A percentile compares a stretch with the other conserved stretches of the same genome.
These are phyloP conservation scores for Sporothrix variecibatus DNA, from an alignment of 2,329 filamentous ascomycete genomes.

Conservation along the genomic window DNA sequence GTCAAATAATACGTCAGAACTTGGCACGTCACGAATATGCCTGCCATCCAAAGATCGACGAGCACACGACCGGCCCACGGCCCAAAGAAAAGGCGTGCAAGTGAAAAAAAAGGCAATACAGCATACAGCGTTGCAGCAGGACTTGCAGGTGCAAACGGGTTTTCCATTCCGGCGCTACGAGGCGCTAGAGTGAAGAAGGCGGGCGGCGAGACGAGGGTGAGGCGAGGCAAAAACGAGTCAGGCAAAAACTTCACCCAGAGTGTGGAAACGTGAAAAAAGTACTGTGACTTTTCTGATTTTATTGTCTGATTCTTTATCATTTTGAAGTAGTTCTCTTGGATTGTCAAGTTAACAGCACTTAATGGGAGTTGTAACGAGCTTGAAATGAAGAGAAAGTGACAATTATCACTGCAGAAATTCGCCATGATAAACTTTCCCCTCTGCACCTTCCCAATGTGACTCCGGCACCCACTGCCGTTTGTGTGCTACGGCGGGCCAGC, in stretches of 20 bases:
- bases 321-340: too few species aligned
- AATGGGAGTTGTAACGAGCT: not conserved
- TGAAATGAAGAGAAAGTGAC: not conserved
- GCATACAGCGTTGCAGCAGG: slow-evolving; percentile 7
- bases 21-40: not conserved
- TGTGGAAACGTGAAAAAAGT: not conserved
- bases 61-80: slow-evolving; percentile 10
- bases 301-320: not conserved
- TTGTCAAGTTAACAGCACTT: not conserved
- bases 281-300: not conserved
- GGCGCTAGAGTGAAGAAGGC: not conserved
- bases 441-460: slow-evolving; percentile 18
- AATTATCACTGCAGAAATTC: not conserved
- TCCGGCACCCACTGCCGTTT: slow-evolving; percentile 12
- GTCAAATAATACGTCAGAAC: not conserved
- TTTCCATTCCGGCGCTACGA: slow-evolving; percentile 12
- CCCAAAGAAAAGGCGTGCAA: not conserved
- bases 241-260: not conserved
- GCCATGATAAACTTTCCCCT: not conserved
- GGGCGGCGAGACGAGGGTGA: slow-evolving; percentile 3
- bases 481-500: not conserved
- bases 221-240: not conserved
- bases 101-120: not conserved
- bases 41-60: slow-evolving; percentile 5
- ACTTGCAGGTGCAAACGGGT: not conserved